Evolutionary conservation across 768 basidiomycete genomes (phyloP).

Genomic region (Russula emetica): DNA sequence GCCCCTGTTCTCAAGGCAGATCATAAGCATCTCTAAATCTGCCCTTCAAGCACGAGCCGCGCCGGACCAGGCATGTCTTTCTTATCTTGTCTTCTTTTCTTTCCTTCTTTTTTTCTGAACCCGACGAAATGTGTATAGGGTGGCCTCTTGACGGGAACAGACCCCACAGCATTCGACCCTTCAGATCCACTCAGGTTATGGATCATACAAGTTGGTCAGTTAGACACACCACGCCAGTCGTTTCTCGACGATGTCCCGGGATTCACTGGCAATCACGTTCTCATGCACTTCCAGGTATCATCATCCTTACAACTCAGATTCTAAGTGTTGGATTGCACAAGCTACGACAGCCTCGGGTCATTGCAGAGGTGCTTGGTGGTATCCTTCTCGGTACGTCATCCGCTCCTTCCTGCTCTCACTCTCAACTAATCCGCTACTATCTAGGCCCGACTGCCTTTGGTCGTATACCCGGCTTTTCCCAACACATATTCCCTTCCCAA

Average conservation of each 20-base stretch:
- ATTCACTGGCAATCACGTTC: not conserved
- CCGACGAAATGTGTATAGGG: conserved; percentile 42
- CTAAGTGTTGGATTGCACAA: conserved; percentile 69
- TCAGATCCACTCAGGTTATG: conserved; percentile 70
- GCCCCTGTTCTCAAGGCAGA: conserved; percentile 14
- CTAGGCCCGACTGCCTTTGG: conserved; percentile 57
- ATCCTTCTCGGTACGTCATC: conserved; percentile 65
- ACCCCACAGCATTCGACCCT: conserved; percentile 63
- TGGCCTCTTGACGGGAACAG: conserved; percentile 68
- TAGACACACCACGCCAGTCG: no score
- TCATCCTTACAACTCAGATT: conserved; percentile 73
- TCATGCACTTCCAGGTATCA: conserved; percentile 52
- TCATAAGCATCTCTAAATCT: conserved; percentile 8
- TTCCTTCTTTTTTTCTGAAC: not conserved
- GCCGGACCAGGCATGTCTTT: conserved; percentile 24
- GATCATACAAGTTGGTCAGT: conserved; percentile 74
- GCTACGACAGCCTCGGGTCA: conserved; percentile 80
- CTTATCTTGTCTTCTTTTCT: not conserved
- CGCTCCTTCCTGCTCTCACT: not conserved
- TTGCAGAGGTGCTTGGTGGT: conserved; percentile 82
- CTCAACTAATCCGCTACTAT: not conserved
- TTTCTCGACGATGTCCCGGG: not conserved
- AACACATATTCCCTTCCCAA: conserved; percentile 71
- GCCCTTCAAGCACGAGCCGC: conserved; percentile 11
- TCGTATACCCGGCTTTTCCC: conserved; percentile 82